Evolutionary conservation across 2,329 filamentous ascomycete species (phyloP), one percentile per base, ranked within the genome.

Genomic region (Thelonectria discophora): DNA sequence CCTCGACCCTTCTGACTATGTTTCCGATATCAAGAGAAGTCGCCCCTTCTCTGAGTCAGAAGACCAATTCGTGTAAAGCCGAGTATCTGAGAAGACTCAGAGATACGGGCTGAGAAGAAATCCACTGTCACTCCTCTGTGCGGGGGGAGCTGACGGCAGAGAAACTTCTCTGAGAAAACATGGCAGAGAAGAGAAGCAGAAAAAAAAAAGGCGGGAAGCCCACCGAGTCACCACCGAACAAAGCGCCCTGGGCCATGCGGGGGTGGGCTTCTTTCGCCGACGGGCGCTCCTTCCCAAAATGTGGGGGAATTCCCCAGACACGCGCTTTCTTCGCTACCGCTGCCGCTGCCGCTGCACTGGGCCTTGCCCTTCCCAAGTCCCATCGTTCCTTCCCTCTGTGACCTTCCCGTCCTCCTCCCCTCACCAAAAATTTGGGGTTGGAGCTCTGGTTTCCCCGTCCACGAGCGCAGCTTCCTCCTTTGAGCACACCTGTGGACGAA

Each of bases 161-260:
- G 27, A 30, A 30, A 30, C 27, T 30, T 24, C 3, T 24, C 21
- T 4, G 21, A 24, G 3, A 24, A 24, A 6, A 24, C 21, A 30
- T 30, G 27, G 27, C 24, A 21, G 9, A 21, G 30, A 27, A 30
- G 10, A 32, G 13, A 5, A 48, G 9, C n/a, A 27, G 30, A 48
- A 32, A 48, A 24, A 27, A 47, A 37, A 37, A 37, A 37, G 34
- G 34, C 34, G 34, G 34, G 34, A 13, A 37, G 34, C 34, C 34
- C 34, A 37, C 34, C 34, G 34, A 37, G 12, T 13, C 12, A 37
- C 34, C 34, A 9, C 15, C 34, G 11, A 8, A 30, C 27, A 30
- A 30, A 30, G 27, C 27, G 27, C 27, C 27, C 34, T 37, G 34
- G 24, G 46, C 39, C 64, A 66, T 69, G 67, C 67, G 67, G 67